Base-by-base conservation (phyloP, 176 grass and related monocot species). In the Tillandsia fasciculata region DNA sequence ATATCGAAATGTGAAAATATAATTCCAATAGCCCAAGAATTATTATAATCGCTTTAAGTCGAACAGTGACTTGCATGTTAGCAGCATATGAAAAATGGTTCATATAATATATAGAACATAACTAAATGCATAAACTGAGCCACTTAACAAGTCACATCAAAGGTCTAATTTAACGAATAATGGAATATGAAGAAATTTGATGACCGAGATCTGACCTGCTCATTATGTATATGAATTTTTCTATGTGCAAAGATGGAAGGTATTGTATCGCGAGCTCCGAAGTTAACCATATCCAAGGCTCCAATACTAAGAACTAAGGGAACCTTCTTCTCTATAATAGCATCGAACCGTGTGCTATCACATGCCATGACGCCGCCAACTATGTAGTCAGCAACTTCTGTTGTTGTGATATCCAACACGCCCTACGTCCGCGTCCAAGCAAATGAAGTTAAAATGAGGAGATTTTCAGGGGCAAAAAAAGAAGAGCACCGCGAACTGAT, bases 221-320 rank as follows among this genome's bases (percentile, higher is more conserved):
- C 85, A 68, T 96, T 96, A 73, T 96, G 93, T 74, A 90, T 72
- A 77, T 92, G 83, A 65, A 89, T 85, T 18, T 87, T 96, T 96
- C 93, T 89, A 23, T 75, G 66, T 6, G 64, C 69, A 74, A 96
- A 96, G 67, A 70, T 67, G 76, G 74, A 74, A 87, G 93, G 93
- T 57, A 96, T 80, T 42, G 86, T 96, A 80, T 90, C 74, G 77
- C 71, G 80, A 69, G 86, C 68, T 57, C 93, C 93, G 74, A 96
- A 96, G 75, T 96, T 96, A 53, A 90, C 93, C 88, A 92, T 96
- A 83, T 96, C 93, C 77, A 96, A 77, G 50, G 93, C 93, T 49
- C 93, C 93, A 20, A 96, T 79, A 77, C 93, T 96, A 49, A 96
- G 83, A 85, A 96, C 80, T 52, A 92, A 67, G 83, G 93, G 93